Conservation (phyloP, 441 rosid genomes). For the Gossypium schwendimanii region DNA sequence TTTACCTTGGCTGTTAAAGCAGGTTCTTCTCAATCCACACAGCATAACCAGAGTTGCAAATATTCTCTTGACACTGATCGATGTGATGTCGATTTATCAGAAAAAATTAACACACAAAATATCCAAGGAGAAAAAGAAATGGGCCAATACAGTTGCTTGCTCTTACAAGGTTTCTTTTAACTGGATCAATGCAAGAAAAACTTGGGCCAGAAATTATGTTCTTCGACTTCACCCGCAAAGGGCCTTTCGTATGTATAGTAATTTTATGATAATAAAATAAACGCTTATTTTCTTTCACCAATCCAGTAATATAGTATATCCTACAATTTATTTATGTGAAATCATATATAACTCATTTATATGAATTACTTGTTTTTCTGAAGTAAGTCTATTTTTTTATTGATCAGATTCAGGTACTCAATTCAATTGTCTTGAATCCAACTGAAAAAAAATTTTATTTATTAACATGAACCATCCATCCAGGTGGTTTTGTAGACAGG, state of each 20-base stretch:
- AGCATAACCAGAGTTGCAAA: neutral
- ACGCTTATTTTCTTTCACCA: neutral
- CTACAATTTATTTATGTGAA: too few species aligned
- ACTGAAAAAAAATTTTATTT: neutral
- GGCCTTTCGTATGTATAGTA: too few species aligned
- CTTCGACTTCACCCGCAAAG: neutral
- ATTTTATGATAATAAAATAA: neutral
- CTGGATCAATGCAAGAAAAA: neutral
- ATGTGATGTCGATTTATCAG: neutral
- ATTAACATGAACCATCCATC: neutral
- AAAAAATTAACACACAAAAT: too few species aligned
- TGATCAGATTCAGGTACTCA: too few species aligned
- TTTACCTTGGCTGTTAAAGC: neutral
- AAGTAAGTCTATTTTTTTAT: too few species aligned
- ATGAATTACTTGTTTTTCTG: too few species aligned
- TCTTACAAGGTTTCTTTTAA: too few species aligned
- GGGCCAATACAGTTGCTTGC: too few species aligned
- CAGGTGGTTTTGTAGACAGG: neutral
- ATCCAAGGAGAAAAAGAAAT: too few species aligned
- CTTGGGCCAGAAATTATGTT: neutral
- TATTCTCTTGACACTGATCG: neutral
- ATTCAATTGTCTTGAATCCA: too few species aligned
- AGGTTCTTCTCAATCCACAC: neutral
- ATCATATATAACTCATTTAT: too few species aligned
- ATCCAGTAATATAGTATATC: neutral